Evolutionary conservation across 345 rosid genomes (phyloP).

Genomic region (Microcos paniculata): DNA sequence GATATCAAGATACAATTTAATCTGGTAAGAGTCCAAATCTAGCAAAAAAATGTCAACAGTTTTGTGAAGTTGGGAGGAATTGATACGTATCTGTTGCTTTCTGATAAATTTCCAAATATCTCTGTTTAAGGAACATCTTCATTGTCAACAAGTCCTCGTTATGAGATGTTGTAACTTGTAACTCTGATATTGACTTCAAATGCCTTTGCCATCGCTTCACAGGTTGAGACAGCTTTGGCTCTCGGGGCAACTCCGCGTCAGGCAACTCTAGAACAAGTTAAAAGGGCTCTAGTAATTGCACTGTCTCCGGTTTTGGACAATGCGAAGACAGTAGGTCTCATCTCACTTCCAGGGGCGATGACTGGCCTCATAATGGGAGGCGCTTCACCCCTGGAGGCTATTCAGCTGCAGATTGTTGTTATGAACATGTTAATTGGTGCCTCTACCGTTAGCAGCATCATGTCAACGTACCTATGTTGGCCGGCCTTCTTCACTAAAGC

Average conservation of each 20-base stretch:
- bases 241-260: constrained; percentile 87
- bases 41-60: neutral
- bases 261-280: constrained; percentile 69
- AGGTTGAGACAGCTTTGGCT: constrained; percentile 94
- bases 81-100: no score
- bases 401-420: constrained; percentile 92
- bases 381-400: constrained; percentile 84
- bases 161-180: neutral
- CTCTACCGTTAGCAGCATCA: constrained; percentile 73
- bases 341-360: constrained; percentile 88
- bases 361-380: constrained; percentile 98
- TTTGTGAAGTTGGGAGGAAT: neutral
- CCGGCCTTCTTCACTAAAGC: constrained; percentile 86
- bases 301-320: constrained; percentile 86
- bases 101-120: neutral
- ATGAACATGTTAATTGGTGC: constrained; percentile 94
- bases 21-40: constrained; percentile 40
- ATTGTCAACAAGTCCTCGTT: neutral
- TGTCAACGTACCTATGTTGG: constrained; percentile 86
- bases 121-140: neutral
- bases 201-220: neutral
- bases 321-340: constrained; percentile 92
- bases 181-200: neutral
- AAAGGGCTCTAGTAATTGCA: constrained; percentile 73
- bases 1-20: constrained; percentile 74